A percentile compares a stretch with the other conserved stretches of the same genome.
These are phyloP conservation scores for Pseudogymnoascus sp. DNA, from an alignment of 2,329 filamentous ascomycete species.

Conservation along the genomic window DNA sequence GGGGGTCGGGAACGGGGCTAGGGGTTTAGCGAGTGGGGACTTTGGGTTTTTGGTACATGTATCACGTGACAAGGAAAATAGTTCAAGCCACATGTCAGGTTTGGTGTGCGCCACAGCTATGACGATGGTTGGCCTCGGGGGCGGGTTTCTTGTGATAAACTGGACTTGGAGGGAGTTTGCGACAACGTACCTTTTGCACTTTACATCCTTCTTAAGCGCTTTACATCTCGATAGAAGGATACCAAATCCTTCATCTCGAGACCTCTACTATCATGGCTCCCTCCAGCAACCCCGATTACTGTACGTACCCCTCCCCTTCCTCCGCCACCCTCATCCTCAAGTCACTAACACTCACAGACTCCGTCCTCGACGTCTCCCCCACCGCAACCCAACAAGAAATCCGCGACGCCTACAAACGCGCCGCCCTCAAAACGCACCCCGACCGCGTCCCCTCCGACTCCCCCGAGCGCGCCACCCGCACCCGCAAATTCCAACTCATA, in stretches of 20 bases:
- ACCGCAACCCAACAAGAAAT: conserved; percentile 76
- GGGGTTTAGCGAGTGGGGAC: background rate
- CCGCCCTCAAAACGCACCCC: conserved; percentile 85
- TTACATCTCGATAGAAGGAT: background rate
- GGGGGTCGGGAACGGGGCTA: background rate
- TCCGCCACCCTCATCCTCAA: background rate
- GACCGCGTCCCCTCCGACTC: conserved; percentile 81
- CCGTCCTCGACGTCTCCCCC: conserved; percentile 63
- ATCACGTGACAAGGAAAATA: background rate
- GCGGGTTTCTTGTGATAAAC: background rate
- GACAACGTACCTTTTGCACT: background rate
- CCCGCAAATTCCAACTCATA: conserved; percentile 81
- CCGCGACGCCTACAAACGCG: conserved; percentile 89
- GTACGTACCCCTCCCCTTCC: conserved; percentile 28
- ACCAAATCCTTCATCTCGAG: background rate
- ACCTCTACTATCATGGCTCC: conserved; percentile 12
- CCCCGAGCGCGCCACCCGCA: conserved; percentile 73
- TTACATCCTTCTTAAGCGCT: background rate
- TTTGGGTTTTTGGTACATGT: background rate
- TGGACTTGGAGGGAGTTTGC: background rate
- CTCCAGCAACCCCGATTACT: conserved; percentile 33
- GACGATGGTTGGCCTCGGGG: background rate
- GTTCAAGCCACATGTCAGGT: background rate
- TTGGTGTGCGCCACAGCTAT: background rate
- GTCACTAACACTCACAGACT: conserved; percentile 44